These are phyloP conservation scores for Aquanectria penicillioides DNA, from an alignment of 2,329 filamentous ascomycete species.

Conservation along the genomic window DNA sequence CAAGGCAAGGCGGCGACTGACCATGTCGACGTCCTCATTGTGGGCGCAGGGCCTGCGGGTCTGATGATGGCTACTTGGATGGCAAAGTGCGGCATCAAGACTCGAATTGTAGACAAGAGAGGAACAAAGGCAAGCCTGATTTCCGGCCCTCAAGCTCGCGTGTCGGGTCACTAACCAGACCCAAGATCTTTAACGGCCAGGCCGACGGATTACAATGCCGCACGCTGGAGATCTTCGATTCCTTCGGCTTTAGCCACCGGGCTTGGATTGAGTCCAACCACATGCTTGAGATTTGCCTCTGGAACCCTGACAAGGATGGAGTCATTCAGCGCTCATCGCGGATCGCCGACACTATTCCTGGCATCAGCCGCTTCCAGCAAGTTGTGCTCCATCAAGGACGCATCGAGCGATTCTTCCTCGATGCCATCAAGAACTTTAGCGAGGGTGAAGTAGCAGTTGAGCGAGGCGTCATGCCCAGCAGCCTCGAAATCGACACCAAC, in stretches of 20 bases:
- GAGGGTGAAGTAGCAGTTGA: conserved; percentile 20
- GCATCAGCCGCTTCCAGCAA: conserved; percentile 71
- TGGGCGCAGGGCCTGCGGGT: conserved; percentile 26
- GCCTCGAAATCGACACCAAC: conserved; percentile 15
- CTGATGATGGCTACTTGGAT: conserved; percentile 32
- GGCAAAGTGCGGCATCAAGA: conserved; percentile 31
- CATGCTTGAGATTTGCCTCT: conserved; percentile 68
- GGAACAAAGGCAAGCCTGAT: conserved; percentile 17
- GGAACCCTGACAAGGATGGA: conserved; percentile 71
- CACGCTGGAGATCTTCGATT: conserved; percentile 77
- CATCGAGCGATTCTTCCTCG: conserved; percentile 34
- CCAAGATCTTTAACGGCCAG: conserved; percentile 46
- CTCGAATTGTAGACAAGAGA: conserved; percentile 28
- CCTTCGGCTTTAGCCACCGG: conserved; percentile 72
- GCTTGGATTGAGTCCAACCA: conserved; percentile 74
- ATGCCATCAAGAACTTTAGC: conserved; percentile 29
- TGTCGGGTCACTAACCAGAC: neutral
- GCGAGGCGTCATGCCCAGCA: conserved; percentile 23
- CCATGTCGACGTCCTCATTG: conserved; percentile 25
- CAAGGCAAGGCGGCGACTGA: conserved; percentile 7
- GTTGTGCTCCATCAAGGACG: conserved; percentile 66
- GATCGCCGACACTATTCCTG: conserved; percentile 70
- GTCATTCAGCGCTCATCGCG: conserved; percentile 66
- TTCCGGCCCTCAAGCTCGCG: no score
- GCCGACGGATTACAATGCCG: conserved; percentile 66